Evolutionary conservation across 225 moss, liverwort and hornwort species (phyloP).

Genomic region (Bryoerythrophyllum caledonicum): DNA sequence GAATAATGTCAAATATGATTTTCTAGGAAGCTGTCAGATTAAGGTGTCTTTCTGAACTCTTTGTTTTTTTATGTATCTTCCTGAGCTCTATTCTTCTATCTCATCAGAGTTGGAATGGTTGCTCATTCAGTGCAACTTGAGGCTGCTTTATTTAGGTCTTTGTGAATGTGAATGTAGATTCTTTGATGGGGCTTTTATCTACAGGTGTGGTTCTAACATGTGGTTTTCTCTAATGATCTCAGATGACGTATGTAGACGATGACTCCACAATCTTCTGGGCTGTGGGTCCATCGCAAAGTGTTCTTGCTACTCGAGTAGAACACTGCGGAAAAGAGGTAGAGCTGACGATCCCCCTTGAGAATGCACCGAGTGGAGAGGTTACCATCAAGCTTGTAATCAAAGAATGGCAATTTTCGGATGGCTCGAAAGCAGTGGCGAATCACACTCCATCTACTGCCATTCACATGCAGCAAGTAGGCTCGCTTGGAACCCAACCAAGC

Average conservation of each 20-base stretch:
- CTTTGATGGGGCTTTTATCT: too few relatives aligned
- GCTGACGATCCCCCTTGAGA: constrained; percentile 76
- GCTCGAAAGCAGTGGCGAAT: constrained; percentile 73
- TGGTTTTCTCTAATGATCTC: constrained; percentile 1
- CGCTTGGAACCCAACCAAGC: constrained; percentile 53
- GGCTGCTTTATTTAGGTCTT: not conserved
- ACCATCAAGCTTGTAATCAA: constrained; percentile 64
- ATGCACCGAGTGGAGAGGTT: constrained; percentile 59
- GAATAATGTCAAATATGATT: constrained; percentile 71
- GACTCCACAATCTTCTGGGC: constrained; percentile 88
- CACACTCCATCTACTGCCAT: constrained; percentile 46
- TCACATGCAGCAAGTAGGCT: constrained; percentile 38
- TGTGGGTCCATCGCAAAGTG: constrained; percentile 45
- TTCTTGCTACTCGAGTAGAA: constrained; percentile 58
- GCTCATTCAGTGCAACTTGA: not conserved
- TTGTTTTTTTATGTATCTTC: not conserved
- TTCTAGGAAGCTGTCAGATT: constrained; percentile 79
- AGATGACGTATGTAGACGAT: constrained; percentile 80
- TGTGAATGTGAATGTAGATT: not conserved
- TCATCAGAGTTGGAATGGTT: not conserved
- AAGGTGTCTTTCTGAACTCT: constrained; percentile 44
- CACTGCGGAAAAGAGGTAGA: constrained; percentile 72
- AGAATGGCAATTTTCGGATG: constrained; percentile 90
- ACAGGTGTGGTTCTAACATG: constrained; percentile 4
- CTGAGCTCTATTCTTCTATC: not conserved